A percentile compares a stretch with the other conserved stretches of the same genome.
phyloP scores from a whole-genome alignment of 2,329 filamentous ascomycete genomes.

The Monosporascus sp. region DNA sequence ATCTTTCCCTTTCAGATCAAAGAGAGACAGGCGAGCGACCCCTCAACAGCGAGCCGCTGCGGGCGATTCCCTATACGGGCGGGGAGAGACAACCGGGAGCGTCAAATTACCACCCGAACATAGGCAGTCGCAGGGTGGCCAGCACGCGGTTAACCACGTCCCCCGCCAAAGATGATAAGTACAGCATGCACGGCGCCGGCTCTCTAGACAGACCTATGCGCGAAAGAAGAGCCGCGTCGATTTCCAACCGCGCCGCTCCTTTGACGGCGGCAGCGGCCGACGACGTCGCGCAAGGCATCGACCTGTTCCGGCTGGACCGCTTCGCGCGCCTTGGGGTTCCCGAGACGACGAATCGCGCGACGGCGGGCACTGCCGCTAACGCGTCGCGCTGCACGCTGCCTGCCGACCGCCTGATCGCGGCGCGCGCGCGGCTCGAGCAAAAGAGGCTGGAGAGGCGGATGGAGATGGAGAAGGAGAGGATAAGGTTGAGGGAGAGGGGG shows the following conservation, averaged over 20 bases:
- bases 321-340: slow-evolving; percentile 41
- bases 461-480: slow-evolving; percentile 36
- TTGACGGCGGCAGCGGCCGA: background rate
- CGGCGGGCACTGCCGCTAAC: slow-evolving; percentile 28
- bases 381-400: slow-evolving; percentile 40
- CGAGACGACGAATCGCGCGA: slow-evolving; percentile 25
- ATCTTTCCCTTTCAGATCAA: too few species aligned
- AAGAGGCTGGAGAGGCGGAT: slow-evolving; percentile 47
- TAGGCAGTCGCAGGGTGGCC: background rate
- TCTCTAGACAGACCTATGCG: slow-evolving; percentile 8
- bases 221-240: background rate
- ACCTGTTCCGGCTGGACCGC: slow-evolving; percentile 37
- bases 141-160: background rate
- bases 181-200: background rate
- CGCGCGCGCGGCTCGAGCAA: slow-evolving; percentile 49
- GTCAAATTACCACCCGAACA: background rate
- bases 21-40: too few species aligned
- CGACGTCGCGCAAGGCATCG: slow-evolving; percentile 32
- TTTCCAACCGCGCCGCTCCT: slow-evolving; percentile 16
- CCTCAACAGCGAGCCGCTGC: too few species aligned
- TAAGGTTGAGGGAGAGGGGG: too few species aligned
- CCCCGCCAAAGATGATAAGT: background rate
- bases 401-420: slow-evolving; percentile 47
- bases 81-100: background rate
- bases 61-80: too few species aligned